phyloP scores from a whole-genome alignment of 768 basidiomycete genomes.

The Pulveroboletus ravenelii region DNA sequence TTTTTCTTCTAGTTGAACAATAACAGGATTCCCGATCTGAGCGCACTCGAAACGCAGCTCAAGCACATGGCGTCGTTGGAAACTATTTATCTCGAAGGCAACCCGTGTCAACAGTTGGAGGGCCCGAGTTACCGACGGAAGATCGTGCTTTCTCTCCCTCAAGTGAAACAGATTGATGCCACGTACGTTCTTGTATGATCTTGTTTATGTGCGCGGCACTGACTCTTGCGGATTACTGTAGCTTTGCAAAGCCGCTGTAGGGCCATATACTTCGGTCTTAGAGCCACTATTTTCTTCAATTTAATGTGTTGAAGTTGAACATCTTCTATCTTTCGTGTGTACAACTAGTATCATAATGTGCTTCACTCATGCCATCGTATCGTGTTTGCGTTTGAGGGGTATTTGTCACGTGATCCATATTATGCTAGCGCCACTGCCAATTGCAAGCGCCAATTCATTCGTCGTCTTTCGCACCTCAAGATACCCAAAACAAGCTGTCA shows the following conservation, averaged over 20 bases:
- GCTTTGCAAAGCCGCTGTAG: constrained; percentile 71
- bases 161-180: constrained; percentile 92
- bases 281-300: constrained; percentile 36
- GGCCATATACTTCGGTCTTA: constrained; percentile 63
- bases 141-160: constrained; percentile 81
- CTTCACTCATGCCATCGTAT: background rate
- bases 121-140: constrained; percentile 81
- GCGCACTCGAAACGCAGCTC: constrained; percentile 63
- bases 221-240: background rate
- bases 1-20: constrained; percentile 65
- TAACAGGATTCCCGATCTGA: constrained; percentile 75
- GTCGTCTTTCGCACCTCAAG: background rate
- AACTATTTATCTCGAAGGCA: constrained; percentile 93
- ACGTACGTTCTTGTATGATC: constrained; percentile 56
- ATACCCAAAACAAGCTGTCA: constrained; percentile 14
- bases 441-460: too few species aligned
- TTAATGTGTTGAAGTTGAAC: constrained; percentile 21
- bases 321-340: background rate
- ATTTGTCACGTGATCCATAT: constrained; percentile 9
- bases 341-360: too few species aligned
- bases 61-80: constrained; percentile 55
- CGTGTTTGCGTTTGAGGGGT: background rate
- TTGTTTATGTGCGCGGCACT: background rate
- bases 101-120: constrained; percentile 83
- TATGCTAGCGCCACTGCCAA: background rate